A percentile compares a stretch with the other conserved stretches of the same genome.
phyloP scores from a whole-genome alignment of 2,329 filamentous ascomycete genomes.

The Penicillium nordicum region DNA sequence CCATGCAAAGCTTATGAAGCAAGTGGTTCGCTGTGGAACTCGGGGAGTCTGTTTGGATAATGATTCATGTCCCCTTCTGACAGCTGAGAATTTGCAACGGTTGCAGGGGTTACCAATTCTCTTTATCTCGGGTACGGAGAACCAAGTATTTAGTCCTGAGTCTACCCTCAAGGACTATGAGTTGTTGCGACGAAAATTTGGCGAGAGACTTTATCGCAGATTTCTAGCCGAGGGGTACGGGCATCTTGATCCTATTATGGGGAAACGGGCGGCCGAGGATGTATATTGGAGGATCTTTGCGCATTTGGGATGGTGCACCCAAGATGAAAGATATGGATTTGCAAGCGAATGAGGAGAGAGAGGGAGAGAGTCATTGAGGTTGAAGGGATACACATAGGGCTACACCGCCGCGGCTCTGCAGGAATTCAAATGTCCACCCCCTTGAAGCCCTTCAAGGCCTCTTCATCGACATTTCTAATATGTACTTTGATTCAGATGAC shows the following conservation, averaged over 20 bases:
- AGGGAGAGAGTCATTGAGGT: neutral
- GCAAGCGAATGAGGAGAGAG: neutral
- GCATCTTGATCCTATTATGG: slow-evolving; percentile 28
- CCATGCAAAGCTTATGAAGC: slow-evolving; percentile 28
- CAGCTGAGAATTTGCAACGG: slow-evolving; percentile 10
- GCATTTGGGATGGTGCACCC: neutral
- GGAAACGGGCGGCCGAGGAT: slow-evolving; percentile 17
- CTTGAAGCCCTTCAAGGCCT: neutral
- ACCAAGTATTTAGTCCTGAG: slow-evolving; percentile 27
- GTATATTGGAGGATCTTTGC: slow-evolving; percentile 15
- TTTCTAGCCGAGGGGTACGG: slow-evolving; percentile 24
- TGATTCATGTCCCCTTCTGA: slow-evolving; percentile 7
- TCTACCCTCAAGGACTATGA: slow-evolving; percentile 25
- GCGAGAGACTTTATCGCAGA: slow-evolving; percentile 16
- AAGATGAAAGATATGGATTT: neutral
- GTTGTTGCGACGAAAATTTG: slow-evolving; percentile 20
- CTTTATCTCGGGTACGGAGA: slow-evolving; percentile 24
- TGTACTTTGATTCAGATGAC: too few relatives aligned
- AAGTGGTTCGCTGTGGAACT: slow-evolving; percentile 26
- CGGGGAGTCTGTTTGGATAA: neutral
- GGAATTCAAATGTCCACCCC: neutral
- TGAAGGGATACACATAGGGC: neutral
- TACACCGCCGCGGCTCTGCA: neutral
- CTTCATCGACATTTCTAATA: neutral
- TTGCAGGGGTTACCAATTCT: slow-evolving; percentile 23